Percentiles rank a stretch among this genome's conserved stretches.
Conservation (phyloP, 164 flowering plant species). For the Paratinospora sagittata region DNA sequence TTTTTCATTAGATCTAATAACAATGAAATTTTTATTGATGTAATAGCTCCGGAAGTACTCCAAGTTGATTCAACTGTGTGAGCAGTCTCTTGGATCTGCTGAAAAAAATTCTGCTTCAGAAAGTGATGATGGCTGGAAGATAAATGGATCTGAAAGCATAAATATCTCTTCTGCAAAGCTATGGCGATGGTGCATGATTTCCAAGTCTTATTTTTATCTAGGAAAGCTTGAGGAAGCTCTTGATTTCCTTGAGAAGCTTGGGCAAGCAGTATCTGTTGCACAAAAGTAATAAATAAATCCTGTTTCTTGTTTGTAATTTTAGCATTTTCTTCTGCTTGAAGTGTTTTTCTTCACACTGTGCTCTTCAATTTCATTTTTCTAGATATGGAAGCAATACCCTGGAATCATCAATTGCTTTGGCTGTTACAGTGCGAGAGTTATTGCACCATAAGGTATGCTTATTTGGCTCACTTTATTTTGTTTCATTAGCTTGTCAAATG, state of each 20-base stretch:
- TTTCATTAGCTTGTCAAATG: not conserved
- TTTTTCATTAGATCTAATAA: not conserved
- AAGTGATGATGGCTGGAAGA: constrained; percentile 16
- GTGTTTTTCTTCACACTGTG: not conserved
- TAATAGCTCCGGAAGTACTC: constrained; percentile 64
- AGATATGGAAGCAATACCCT: constrained; percentile 30
- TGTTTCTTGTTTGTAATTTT: constrained; percentile 6
- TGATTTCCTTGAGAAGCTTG: constrained; percentile 53
- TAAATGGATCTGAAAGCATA: constrained; percentile 22
- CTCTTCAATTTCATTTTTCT: constrained; percentile 12
- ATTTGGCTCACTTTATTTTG: not conserved
- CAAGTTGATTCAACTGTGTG: constrained; percentile 71
- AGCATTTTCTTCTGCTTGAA: constrained; percentile 1
- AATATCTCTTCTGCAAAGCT: constrained; percentile 27
- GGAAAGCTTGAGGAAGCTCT: constrained; percentile 86
- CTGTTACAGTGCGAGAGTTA: constrained; percentile 58
- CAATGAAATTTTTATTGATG: constrained; percentile 14
- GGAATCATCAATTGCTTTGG: constrained; percentile 45
- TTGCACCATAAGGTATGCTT: constrained; percentile 54
- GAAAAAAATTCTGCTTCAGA: constrained; percentile 41
- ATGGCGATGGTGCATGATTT: constrained; percentile 61
- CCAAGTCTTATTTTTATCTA: constrained; percentile 59
- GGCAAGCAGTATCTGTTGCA: constrained; percentile 23
- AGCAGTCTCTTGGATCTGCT: constrained; percentile 61
- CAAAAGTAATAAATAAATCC: constrained; percentile 33